Conservation (phyloP, 139 green algal species). For the Picocystis salinarum region DNA sequence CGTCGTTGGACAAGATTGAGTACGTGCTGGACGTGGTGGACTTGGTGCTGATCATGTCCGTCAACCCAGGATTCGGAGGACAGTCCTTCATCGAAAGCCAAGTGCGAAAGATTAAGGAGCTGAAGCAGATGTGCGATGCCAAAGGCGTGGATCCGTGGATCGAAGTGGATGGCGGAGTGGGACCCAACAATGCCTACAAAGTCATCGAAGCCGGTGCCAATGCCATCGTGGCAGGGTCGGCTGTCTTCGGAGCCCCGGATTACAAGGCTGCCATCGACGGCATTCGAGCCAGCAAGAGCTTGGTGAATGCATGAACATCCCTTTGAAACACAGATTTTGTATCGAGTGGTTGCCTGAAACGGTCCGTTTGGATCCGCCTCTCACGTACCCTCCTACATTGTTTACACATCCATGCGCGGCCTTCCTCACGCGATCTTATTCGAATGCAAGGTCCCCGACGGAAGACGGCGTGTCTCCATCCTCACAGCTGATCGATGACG, state of each 20-base stretch:
- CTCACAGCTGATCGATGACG: constrained; percentile 66
- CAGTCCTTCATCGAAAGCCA: constrained; percentile 94
- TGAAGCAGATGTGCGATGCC: constrained; percentile 77
- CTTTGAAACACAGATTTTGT: constrained; percentile 1
- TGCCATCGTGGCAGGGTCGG: constrained; percentile 83
- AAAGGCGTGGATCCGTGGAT: constrained; percentile 94
- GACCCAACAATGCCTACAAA: constrained; percentile 80
- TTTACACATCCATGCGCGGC: no score
- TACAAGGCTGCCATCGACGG: constrained; percentile 41
- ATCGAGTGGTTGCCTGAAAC: no score
- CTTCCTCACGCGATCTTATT: no score
- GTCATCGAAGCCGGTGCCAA: constrained; percentile 89
- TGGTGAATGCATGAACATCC: no score
- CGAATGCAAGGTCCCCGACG: constrained; percentile 1
- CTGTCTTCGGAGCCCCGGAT: constrained; percentile 54
- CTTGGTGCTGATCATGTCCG: constrained; percentile 93
- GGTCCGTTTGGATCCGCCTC: no score
- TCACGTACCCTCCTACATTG: no score
- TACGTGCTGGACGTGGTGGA: constrained; percentile 77
- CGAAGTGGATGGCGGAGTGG: constrained; percentile 91
- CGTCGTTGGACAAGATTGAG: constrained; percentile 60
- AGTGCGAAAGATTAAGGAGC: constrained; percentile 72
- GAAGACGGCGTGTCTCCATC: background rate
- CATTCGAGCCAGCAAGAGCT: constrained; percentile 41
- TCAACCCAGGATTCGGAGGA: constrained; percentile 97